Evolutionary conservation across 2,329 filamentous ascomycete species (phyloP), one percentile per base, ranked within the genome.

Genomic region (Colletotrichum sp.): DNA sequence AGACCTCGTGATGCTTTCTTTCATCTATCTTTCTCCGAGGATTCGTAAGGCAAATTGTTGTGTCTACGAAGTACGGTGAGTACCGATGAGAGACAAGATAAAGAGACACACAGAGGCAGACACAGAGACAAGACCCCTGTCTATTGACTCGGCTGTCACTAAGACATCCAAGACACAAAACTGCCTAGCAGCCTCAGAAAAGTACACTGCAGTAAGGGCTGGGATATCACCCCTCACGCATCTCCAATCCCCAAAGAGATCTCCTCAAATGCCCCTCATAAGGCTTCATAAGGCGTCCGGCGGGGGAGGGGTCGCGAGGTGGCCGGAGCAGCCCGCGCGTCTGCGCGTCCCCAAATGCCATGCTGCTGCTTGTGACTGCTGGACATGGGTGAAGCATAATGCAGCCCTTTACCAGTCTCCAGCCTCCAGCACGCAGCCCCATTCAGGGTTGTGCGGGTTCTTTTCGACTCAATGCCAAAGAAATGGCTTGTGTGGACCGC

Each of bases 251-350:
- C 30, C 67, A 22, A 36, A 19, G 19, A 27, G 19, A 44, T 27
- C 57, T n/a, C 62, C 68, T n/a, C 30, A 39, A 62, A 16, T 39
- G 22, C 65, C 55, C 68, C 59, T 70, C 68, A 36, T 57, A 19
- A 69, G 67, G 67, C 67, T 36, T 69, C 55, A 25, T 36, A 63
- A 70, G 68, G 68, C 68, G 68, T 63, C 68, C 68, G 62, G 68
- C 68, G 68, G 68, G 57, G 68, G 52, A 62, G 34, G 52, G 68
- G 68, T 63, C 57, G 25, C 11, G 15, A 32, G 63, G 34, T 32
- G 16, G 27, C 64, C 34, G 27, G 44, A 52, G 30, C 64, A 67
- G 64, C 39, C 64, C 44, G 63, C 30, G 61, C 22, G 30, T 49
- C 39, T 11, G 19, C 36, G 29, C 32, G 62, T 30, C 30, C n/a